phyloP scores from a whole-genome alignment of 1,284 basidiomycete species.

The Cystobasidium pallidum region DNA sequence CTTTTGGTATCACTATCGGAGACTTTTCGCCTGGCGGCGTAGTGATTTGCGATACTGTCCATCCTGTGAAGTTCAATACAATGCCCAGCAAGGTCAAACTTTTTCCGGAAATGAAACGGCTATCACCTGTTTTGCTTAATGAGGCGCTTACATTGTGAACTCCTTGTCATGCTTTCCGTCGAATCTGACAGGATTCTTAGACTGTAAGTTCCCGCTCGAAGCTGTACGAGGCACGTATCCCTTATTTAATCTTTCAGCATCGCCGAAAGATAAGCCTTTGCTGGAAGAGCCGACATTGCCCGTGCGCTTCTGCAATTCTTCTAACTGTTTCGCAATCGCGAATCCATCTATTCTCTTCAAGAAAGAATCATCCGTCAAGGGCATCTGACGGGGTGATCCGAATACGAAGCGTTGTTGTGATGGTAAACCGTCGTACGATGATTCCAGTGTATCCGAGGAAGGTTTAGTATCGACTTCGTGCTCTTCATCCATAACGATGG shows the following conservation, averaged over 20 bases:
- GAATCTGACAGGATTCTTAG: conserved; percentile 15
- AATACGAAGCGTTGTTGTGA: conserved; percentile 30
- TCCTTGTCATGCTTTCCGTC: conserved; percentile 32
- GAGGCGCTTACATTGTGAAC: conserved; percentile 24
- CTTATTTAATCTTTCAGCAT: background rate
- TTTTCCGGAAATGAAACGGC: too few species aligned
- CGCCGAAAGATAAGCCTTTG: background rate
- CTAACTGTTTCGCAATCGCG: conserved; percentile 33
- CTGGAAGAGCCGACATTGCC: background rate
- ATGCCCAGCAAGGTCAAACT: background rate
- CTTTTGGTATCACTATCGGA: background rate
- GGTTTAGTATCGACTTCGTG: background rate
- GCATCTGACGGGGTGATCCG: conserved; percentile 35
- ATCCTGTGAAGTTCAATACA: background rate
- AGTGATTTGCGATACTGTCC: conserved; percentile 42
- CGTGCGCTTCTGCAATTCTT: conserved; percentile 23
- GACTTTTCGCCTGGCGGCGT: conserved; percentile 28
- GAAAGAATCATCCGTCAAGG: conserved; percentile 28
- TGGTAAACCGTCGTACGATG: background rate
- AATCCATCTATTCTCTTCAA: conserved; percentile 27
- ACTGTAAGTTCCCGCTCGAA: conserved; percentile 4
- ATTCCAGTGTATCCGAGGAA: conserved; percentile 8
- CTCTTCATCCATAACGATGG: background rate
- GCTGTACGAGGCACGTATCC: conserved; percentile 8
- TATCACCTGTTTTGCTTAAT: too few species aligned